These are phyloP conservation scores for Alternaria panax DNA, from an alignment of 2,329 filamentous ascomycete genomes.

Conservation along the genomic window DNA sequence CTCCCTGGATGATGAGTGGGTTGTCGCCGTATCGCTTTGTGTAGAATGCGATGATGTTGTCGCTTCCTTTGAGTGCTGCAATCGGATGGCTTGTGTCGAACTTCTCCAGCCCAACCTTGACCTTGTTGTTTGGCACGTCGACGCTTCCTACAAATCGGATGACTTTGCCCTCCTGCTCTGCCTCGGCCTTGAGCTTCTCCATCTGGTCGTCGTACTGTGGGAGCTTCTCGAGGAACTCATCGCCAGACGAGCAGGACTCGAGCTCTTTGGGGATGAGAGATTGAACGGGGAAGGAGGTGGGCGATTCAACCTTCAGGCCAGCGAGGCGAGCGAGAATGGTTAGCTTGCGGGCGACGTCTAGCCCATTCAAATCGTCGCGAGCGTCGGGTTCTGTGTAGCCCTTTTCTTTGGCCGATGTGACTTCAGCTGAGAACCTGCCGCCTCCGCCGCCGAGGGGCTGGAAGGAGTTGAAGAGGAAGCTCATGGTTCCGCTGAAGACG, in stretches of 20 bases:
- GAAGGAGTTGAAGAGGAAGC: conserved; percentile 97
- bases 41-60: conserved; percentile 99
- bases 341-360: conserved; percentile 93
- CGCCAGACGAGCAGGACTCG: conserved; percentile 75
- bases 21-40: conserved; percentile 92
- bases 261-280: conserved; percentile 90
- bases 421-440: conserved; percentile 88
- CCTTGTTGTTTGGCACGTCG: conserved; percentile 78
- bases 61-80: conserved; percentile 92
- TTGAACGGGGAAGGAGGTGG: conserved; percentile 91
- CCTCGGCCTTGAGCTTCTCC: conserved; percentile 85
- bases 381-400: conserved; percentile 93
- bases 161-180: conserved; percentile 87
- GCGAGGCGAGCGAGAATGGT: conserved; percentile 90
- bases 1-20: conserved; percentile 92
- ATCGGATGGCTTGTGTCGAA: conserved; percentile 86
- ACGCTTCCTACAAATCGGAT: conserved; percentile 94
- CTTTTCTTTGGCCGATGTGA: conserved; percentile 88
- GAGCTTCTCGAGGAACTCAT: conserved; percentile 84
- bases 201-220: conserved; percentile 87
- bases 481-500: conserved; percentile 97
- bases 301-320: conserved; percentile 80
- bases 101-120: conserved; percentile 92
- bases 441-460: conserved; percentile 78
- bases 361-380: conserved; percentile 83